Evolutionary conservation across 2,329 filamentous ascomycete genomes (phyloP).

Genomic region (Phyllosticta capitalensis): DNA sequence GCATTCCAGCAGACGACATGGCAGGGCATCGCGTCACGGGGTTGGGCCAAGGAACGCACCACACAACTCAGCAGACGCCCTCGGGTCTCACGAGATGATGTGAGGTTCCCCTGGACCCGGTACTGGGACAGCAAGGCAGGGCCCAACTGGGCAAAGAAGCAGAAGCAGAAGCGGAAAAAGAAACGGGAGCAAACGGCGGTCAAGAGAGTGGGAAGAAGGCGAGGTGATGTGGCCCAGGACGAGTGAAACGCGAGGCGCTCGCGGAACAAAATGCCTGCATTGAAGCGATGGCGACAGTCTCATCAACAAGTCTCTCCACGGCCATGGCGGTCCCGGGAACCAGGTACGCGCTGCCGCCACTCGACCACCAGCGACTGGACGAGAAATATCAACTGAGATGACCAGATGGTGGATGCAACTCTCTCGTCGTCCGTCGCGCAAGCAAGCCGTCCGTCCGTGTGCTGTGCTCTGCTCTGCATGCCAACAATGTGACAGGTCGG

Average conservation of each 20-base stretch:
- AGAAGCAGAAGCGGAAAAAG: slow-evolving; percentile 3
- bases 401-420: too few relatives aligned
- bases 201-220: background rate
- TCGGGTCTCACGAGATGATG: background rate
- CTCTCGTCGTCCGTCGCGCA: background rate
- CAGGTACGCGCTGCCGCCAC: background rate
- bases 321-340: background rate
- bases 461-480: too few relatives aligned
- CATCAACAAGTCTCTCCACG: background rate
- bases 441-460: background rate
- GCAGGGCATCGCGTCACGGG: slow-evolving; percentile 5
- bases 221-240: background rate
- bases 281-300: slow-evolving; percentile 10
- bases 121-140: background rate
- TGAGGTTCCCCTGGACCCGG: background rate
- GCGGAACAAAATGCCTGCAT: slow-evolving; percentile 11
- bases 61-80: too few relatives aligned
- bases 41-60: slow-evolving; percentile 1
- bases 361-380: background rate
- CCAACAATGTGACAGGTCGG: too few relatives aligned
- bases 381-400: background rate
- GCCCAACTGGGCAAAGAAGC: background rate
- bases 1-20: slow-evolving; percentile 5
- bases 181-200: slow-evolving; percentile 8
- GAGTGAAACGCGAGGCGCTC: slow-evolving; percentile 9